Percentiles rank a stretch among this genome's conserved stretches.
Conservation (phyloP, 805 yeast genomes). For the Vanderwaltozyma verrucispora region DNA sequence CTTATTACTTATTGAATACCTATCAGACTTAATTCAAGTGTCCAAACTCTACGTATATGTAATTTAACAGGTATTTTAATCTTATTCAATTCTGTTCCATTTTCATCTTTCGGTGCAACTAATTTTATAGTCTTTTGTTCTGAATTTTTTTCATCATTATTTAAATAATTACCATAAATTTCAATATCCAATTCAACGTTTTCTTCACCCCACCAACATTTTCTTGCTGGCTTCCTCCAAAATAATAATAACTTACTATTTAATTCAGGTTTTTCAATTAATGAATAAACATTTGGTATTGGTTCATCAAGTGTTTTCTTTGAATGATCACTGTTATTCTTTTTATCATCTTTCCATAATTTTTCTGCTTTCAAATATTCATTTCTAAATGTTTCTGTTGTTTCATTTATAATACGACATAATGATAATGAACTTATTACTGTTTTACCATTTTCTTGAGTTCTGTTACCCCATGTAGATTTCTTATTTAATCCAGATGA, state of each 20-base stretch:
- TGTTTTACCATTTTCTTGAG: constrained; percentile 79
- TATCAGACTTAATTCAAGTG: constrained; percentile 80
- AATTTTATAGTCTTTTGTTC: constrained; percentile 6
- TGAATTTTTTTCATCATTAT: constrained; percentile 5
- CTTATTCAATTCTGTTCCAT: constrained; percentile 9
- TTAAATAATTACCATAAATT: constrained; percentile 19
- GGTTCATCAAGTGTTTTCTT: constrained; percentile 8
- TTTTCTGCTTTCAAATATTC: constrained; percentile 8
- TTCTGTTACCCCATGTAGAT: constrained; percentile 80
- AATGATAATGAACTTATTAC: constrained; percentile 64
- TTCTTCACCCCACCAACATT: constrained; percentile 94
- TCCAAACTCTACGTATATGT: constrained; percentile 94
- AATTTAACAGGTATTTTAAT: constrained; percentile 44
- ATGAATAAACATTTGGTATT: constrained; percentile 20
- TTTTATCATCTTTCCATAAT: constrained; percentile 15
- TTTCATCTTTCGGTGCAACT: constrained; percentile 9
- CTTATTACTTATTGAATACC: constrained; percentile 46
- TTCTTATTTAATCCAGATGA: constrained; percentile 65
- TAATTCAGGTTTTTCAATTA: constrained; percentile 25
- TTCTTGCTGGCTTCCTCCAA: constrained; percentile 97
- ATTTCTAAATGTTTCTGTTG: constrained; percentile 26
- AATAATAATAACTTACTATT: constrained; percentile 66
- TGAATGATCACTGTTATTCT: not conserved
- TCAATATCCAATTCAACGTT: constrained; percentile 35
- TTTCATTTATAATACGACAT: constrained; percentile 33